Evolutionary conservation across 192 early-diverging fungal genomes (phyloP).

Genomic region (Chytriomyces sp.): DNA sequence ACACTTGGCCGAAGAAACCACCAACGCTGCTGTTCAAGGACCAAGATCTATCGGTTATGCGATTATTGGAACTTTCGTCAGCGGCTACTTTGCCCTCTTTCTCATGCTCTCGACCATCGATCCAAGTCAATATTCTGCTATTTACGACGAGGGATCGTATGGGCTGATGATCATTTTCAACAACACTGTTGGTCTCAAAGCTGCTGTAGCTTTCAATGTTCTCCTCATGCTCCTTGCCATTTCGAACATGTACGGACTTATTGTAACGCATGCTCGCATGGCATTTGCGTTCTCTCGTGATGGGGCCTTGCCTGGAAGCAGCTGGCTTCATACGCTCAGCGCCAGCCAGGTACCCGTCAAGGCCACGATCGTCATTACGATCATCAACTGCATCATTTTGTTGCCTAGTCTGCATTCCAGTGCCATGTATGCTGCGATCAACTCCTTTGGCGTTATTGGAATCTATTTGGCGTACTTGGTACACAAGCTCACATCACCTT

Average conservation of each 20-base stretch:
- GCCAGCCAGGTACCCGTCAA: not conserved
- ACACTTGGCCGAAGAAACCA: slow-evolving; percentile 26
- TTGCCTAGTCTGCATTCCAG: slow-evolving; percentile 8
- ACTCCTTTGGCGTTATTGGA: slow-evolving; percentile 31
- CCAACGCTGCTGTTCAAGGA: not conserved
- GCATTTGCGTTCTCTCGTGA: slow-evolving; percentile 31
- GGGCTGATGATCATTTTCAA: slow-evolving; percentile 19
- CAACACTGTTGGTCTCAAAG: slow-evolving; percentile 15
- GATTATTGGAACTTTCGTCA: slow-evolving; percentile 16
- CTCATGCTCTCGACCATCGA: slow-evolving; percentile 15
- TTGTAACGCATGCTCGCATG: slow-evolving; percentile 18
- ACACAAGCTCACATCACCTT: not conserved
- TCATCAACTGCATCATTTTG: slow-evolving; percentile 18
- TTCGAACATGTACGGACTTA: slow-evolving; percentile 16
- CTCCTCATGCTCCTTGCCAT: slow-evolving; percentile 26
- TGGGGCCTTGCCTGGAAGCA: slow-evolving; percentile 26
- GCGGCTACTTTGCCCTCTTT: slow-evolving; percentile 20
- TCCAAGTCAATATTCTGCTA: not conserved
- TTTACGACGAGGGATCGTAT: not conserved
- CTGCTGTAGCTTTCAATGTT: slow-evolving; percentile 11
- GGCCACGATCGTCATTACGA: slow-evolving; percentile 1
- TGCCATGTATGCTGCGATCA: slow-evolving; percentile 12
- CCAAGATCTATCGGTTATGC: slow-evolving; percentile 16
- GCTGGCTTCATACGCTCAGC: slow-evolving; percentile 16
- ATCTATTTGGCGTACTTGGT: slow-evolving; percentile 23